phyloP scores from a whole-genome alignment of 2,329 filamentous ascomycete genomes.

The Claviceps africana region DNA sequence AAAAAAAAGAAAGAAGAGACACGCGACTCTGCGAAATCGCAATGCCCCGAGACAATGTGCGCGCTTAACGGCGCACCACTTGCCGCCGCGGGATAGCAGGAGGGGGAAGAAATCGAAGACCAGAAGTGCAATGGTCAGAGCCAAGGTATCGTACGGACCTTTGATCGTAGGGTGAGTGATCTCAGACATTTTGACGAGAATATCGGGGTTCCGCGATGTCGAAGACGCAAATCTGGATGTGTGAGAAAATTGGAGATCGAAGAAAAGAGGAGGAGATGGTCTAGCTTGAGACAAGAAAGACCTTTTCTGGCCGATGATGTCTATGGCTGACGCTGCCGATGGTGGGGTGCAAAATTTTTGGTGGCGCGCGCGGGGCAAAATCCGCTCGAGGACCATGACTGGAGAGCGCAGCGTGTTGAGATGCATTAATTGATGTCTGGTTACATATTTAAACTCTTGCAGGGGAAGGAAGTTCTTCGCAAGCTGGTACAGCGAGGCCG shows the following conservation, averaged over 20 bases:
- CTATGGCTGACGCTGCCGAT: not conserved
- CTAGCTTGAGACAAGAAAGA: not conserved
- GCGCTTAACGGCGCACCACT: not conserved
- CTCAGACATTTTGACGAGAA: slow-evolving; percentile 40
- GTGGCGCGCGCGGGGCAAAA: not conserved
- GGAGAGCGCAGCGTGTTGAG: not conserved
- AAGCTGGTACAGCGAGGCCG: too few relatives aligned
- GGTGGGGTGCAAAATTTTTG: slow-evolving; percentile 4
- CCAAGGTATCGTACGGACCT: slow-evolving; percentile 24
- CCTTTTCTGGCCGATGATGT: slow-evolving; percentile 3
- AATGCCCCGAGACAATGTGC: not conserved
- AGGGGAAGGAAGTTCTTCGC: not conserved
- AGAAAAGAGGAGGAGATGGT: not conserved
- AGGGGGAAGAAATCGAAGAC: not conserved
- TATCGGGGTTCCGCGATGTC: slow-evolving; percentile 5
- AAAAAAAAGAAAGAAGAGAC: not conserved
- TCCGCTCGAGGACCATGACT: not conserved
- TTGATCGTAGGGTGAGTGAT: slow-evolving; percentile 66
- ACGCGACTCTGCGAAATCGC: not conserved
- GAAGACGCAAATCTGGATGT: slow-evolving; percentile 3
- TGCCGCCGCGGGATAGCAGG: slow-evolving; percentile 1
- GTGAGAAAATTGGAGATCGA: not conserved
- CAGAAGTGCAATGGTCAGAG: not conserved
- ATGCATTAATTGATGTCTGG: not conserved
- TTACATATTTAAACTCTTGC: not conserved